Base-by-base conservation (phyloP, 805 yeast species). In the Candida lessepsii region DNA sequence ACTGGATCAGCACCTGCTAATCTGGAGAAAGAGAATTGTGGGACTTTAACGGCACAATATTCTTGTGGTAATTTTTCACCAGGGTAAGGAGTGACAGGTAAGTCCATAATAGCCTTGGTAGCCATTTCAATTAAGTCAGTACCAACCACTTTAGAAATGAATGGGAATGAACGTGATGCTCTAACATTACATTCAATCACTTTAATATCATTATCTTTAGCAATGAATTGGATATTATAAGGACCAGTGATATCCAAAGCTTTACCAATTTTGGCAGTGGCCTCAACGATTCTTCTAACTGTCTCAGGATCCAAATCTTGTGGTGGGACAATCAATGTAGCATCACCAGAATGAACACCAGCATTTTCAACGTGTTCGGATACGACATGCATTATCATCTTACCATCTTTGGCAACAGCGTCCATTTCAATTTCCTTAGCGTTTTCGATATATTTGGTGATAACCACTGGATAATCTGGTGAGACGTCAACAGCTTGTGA, bases 1-100 rank as follows among this genome's bases (percentile, higher is more conserved):
- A 86, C 90, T 49, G 99, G 99, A 66, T 93, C 99, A 37, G 99
- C 99, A 51, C 99, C 99, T 14, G 98, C 97, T 57, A 93, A 76
- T 72, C 99, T 83, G 28, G 98, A 90, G 74, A 93, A 93, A 6
- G 98, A 91, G 69, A 93, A 93, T 71, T 93, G 99, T 35, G 99
- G 99, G 40, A 91, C 97, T 71, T 93, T 93, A 16, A 58, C 57
- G 23, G 59, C 57, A 46, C 99, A 95, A 69, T 89, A 91, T 62
- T 91, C 91, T 55, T 83, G 88, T 44, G 98, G 96, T 53, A 93
- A 73, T 58, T 82, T 80, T 58, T 83, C 83, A 51, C 83, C 82
- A 39, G 99, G 99, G 61, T 93, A 93, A 25, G 98, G 95, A 47
- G 78, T 77, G 40, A 88, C 76, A 36, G 96, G 95, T 49, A 83